Evolutionary conservation across 305 asterid genomes (phyloP).

Genomic region (Solanum hybrid): DNA sequence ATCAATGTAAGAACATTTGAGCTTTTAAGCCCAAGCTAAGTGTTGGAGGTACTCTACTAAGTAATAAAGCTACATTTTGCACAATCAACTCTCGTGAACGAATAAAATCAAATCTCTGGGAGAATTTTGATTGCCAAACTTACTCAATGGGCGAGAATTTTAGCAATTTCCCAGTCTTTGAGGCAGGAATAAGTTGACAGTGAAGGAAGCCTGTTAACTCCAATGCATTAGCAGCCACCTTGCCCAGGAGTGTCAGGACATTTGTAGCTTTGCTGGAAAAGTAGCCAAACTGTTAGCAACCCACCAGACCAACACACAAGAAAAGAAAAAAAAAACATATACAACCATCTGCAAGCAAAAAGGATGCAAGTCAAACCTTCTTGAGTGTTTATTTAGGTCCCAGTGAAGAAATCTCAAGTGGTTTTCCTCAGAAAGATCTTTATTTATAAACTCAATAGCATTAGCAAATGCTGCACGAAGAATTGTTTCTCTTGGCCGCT

Average conservation of each 20-base stretch:
- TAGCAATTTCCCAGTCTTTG: slow-evolving; percentile 30
- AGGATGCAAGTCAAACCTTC: slow-evolving; percentile 32
- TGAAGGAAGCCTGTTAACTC: slow-evolving; percentile 72
- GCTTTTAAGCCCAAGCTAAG: not conserved
- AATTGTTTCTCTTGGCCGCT: slow-evolving; percentile 90
- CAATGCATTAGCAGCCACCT: slow-evolving; percentile 69
- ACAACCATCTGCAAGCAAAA: not conserved
- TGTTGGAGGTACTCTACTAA: not conserved
- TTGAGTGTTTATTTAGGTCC: slow-evolving; percentile 79
- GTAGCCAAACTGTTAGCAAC: not conserved
- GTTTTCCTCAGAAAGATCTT: slow-evolving; percentile 48
- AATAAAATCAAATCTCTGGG: not conserved
- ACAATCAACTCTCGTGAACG: not conserved
- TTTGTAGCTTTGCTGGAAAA: slow-evolving; percentile 55
- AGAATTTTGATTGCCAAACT: slow-evolving; percentile 5
- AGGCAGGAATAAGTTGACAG: slow-evolving; percentile 42
- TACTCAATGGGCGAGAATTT: slow-evolving; percentile 14
- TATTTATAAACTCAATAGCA: slow-evolving; percentile 76
- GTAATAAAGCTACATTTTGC: not conserved
- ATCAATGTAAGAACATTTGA: not conserved
- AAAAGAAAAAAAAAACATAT: not conserved
- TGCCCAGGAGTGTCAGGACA: slow-evolving; percentile 55
- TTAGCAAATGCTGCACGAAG: slow-evolving; percentile 71
- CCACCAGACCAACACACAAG: not conserved
- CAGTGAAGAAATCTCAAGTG: slow-evolving; percentile 91